Conservation (phyloP, 1,139 yeast species). For the Suhomyces chickasaworum region DNA sequence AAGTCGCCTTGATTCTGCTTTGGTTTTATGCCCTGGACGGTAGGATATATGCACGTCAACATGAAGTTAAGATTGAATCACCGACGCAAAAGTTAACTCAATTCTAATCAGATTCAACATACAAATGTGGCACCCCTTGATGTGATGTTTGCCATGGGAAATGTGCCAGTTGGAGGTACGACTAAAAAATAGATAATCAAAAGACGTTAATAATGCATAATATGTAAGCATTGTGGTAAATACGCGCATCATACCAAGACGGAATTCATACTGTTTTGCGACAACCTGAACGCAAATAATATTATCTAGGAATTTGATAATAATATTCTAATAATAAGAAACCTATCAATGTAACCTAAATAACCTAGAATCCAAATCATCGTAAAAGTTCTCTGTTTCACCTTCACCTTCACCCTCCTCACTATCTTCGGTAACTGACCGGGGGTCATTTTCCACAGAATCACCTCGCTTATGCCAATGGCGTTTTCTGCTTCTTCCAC, state of each 20-base stretch:
- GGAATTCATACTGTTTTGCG: neutral
- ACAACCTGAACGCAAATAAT: neutral
- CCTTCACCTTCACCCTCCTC: neutral
- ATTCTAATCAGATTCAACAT: neutral
- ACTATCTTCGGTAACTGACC: no score
- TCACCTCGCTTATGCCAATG: neutral
- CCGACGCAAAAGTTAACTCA: neutral
- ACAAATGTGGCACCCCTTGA: neutral
- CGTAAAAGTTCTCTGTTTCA: conserved; percentile 21
- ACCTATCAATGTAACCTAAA: neutral
- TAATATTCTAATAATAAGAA: neutral
- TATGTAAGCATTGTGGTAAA: neutral
- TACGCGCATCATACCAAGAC: neutral
- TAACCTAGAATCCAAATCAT: conserved; percentile 21
- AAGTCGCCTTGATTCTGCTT: neutral
- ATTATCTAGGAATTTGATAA: neutral
- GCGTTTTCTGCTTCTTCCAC: no score
- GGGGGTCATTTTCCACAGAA: neutral
- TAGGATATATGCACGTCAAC: neutral
- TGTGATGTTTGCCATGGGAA: neutral
- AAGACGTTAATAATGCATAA: neutral
- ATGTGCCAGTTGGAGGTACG: neutral
- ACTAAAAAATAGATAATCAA: neutral
- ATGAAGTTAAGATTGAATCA: neutral
- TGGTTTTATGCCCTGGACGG: neutral